Percentiles rank a stretch among this genome's conserved stretches.
Conservation (phyloP, 2,329 filamentous ascomycete species). For the Periconia sp. region DNA sequence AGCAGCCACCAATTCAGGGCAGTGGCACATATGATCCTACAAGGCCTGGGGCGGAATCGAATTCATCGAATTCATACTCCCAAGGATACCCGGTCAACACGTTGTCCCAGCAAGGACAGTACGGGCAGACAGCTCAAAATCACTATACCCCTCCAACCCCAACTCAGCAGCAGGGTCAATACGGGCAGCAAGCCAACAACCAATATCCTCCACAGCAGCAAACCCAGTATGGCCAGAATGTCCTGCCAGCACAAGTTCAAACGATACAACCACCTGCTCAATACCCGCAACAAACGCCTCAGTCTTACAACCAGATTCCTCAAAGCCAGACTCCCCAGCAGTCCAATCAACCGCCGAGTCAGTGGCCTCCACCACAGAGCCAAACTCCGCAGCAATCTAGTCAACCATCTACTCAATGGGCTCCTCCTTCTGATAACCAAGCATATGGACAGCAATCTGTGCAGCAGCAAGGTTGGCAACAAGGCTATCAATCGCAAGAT, state of each 20-base stretch:
- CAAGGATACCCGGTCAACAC: conserved; percentile 27
- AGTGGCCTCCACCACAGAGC: conserved; percentile 14
- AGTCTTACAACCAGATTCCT: conserved; percentile 9
- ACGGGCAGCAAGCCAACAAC: conserved; percentile 9
- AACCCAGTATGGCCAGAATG: conserved; percentile 13
- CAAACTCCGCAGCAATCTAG: conserved; percentile 6
- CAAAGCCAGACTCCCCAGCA: conserved; percentile 3
- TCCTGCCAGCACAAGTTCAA: conserved; percentile 15
- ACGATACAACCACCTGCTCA: conserved; percentile 8
- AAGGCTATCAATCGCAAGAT: conserved; percentile 24
- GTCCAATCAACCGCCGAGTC: conserved; percentile 10
- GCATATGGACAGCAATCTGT: conserved; percentile 10
- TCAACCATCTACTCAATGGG: conserved; percentile 16
- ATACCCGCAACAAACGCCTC: conserved; percentile 10
- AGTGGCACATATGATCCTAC: conserved; percentile 37
- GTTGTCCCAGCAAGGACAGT: conserved; percentile 13
- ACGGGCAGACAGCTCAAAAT: conserved; percentile 14
- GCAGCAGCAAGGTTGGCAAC: conserved; percentile 20
- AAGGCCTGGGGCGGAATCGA: conserved; percentile 29
- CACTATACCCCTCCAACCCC: conserved; percentile 14
- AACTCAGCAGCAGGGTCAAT: conserved; percentile 12
- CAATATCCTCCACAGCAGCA: conserved; percentile 12
- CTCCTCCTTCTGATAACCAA: conserved; percentile 14
- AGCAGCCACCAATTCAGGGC: conserved; percentile 36
- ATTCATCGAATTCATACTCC: conserved; percentile 24